Evolutionary conservation across 108 stramenopile species (phyloP).

Genomic region (Parietichytrium sp.): DNA sequence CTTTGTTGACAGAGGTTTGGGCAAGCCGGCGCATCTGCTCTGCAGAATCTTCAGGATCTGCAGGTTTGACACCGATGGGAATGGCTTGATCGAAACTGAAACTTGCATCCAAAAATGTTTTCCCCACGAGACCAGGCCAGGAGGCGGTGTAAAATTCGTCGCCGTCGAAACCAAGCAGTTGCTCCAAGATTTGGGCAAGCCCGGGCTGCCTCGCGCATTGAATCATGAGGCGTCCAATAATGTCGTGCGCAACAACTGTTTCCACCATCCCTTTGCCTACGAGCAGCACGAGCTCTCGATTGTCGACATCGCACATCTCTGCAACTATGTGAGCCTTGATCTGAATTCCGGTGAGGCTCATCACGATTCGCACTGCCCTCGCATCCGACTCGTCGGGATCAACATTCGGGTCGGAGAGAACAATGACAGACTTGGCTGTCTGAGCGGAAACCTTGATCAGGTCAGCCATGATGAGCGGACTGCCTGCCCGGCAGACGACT

Average conservation of each 20-base stretch:
- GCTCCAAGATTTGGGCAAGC: constrained; percentile 53
- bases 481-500: constrained; percentile 56
- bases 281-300: constrained; percentile 48
- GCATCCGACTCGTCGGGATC: constrained; percentile 60
- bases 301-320: constrained; percentile 60
- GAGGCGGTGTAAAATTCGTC: constrained; percentile 56
- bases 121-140: constrained; percentile 55
- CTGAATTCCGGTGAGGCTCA: constrained; percentile 53
- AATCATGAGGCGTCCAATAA: constrained; percentile 63
- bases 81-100: constrained; percentile 57
- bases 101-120: constrained; percentile 52
- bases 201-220: constrained; percentile 62
- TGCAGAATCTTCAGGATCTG: neutral
- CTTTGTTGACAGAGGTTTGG: no score
- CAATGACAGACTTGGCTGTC: constrained; percentile 52
- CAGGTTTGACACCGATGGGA: constrained; percentile 51
- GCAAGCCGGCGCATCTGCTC: neutral
- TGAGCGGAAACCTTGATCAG: constrained; percentile 48
- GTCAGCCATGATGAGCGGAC: constrained; percentile 53
- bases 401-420: constrained; percentile 46
- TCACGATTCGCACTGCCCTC: constrained; percentile 52
- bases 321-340: constrained; percentile 53
- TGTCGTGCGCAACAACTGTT: constrained; percentile 58
- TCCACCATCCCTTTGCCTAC: constrained; percentile 58
- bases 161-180: constrained; percentile 60